Percentiles rank a stretch among this genome's conserved stretches.
These are phyloP conservation scores for Apium graveolens DNA, from an alignment of 129 eudicot species.

Conservation along the genomic window DNA sequence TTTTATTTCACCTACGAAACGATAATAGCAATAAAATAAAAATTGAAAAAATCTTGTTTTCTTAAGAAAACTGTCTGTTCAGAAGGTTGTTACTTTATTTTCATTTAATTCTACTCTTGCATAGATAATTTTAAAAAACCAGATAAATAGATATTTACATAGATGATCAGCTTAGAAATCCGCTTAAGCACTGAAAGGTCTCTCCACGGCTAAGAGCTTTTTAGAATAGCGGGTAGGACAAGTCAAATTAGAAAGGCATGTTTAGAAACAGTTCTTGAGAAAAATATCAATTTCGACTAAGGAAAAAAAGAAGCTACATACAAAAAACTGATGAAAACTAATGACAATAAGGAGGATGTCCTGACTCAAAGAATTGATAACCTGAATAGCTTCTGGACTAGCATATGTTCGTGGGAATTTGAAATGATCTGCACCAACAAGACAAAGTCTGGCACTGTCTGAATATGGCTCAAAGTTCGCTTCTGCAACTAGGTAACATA, in stretches of 20 bases:
- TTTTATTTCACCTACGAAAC: neutral
- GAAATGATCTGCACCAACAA: conserved; percentile 90
- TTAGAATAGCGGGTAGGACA: neutral
- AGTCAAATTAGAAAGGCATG: neutral
- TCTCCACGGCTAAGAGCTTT: neutral
- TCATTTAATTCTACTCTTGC: neutral
- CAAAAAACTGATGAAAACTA: neutral
- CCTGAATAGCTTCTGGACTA: conserved; percentile 98
- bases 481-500: conserved; percentile 96
- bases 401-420: conserved; percentile 87
- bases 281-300: neutral
- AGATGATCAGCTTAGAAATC: neutral
- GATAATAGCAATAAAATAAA: neutral
- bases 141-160: neutral
- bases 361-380: conserved; percentile 14
- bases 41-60: neutral
- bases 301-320: neutral
- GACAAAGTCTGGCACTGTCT: conserved; percentile 89
- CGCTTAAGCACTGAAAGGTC: neutral
- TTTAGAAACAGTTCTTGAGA: neutral
- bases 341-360: neutral
- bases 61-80: neutral
- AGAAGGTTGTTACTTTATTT: neutral
- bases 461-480: conserved; percentile 84
- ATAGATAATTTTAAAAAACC: neutral